Evolutionary conservation across 1,284 basidiomycete species (phyloP).

Genomic region (Psilocybe mexicana): DNA sequence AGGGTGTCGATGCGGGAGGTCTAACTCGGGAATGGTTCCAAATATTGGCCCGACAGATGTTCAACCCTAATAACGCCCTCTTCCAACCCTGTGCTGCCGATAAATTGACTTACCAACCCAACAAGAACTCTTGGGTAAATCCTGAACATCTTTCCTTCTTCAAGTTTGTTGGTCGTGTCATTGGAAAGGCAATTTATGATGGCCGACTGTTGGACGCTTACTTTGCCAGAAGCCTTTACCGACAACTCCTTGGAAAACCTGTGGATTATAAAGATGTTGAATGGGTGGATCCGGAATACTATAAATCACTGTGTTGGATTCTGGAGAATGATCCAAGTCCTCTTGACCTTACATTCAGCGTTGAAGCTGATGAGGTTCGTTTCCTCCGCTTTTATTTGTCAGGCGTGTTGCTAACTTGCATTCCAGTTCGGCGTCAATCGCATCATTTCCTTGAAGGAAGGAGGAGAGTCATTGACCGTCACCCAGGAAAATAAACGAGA

Average conservation of each 20-base stretch:
- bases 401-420: not conserved
- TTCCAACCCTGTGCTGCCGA: constrained; percentile 98
- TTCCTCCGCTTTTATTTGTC: constrained; percentile 1
- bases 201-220: constrained; percentile 96
- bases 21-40: constrained; percentile 99
- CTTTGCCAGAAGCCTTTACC: constrained; percentile 94
- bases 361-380: constrained; percentile 86
- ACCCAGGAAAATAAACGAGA: constrained; percentile 97
- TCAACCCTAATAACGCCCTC: constrained; percentile 98
- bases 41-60: constrained; percentile 97
- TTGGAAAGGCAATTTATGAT: constrained; percentile 96
- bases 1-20: constrained; percentile 98
- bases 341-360: constrained; percentile 86
- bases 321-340: constrained; percentile 87
- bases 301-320: constrained; percentile 92
- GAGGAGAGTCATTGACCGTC: constrained; percentile 80
- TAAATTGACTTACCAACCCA: constrained; percentile 93
- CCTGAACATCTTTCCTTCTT: constrained; percentile 97
- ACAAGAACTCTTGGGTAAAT: constrained; percentile 93
- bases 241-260: constrained; percentile 88
- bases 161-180: constrained; percentile 97
- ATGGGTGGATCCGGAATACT: constrained; percentile 96
- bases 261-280: constrained; percentile 95
- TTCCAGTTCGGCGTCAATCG: constrained; percentile 87
- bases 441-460: constrained; percentile 83